Percentiles rank a stretch among this genome's conserved stretches.
Evolutionary conservation across 2,329 filamentous ascomycete species (phyloP).

Genomic region (Trichophyton mentagrophytes): DNA sequence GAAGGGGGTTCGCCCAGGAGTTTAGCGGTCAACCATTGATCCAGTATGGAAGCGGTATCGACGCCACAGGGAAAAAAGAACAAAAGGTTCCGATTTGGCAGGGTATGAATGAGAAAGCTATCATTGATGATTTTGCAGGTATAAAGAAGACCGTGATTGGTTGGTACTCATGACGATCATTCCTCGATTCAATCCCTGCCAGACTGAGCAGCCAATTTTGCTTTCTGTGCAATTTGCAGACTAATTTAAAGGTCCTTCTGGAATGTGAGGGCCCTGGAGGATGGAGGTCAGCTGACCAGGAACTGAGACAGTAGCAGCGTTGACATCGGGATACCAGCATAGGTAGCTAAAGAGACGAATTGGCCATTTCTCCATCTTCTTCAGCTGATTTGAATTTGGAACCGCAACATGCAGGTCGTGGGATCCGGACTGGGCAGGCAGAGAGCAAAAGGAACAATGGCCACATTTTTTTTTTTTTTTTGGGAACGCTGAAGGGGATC

Average conservation of each 20-base stretch:
- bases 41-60: constrained; percentile 1
- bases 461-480: neutral
- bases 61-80: constrained; percentile 4
- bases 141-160: neutral
- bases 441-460: neutral
- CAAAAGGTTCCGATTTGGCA: constrained; percentile 3
- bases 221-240: constrained; percentile 1
- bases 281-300: constrained; percentile 2
- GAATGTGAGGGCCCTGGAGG: neutral
- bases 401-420: neutral
- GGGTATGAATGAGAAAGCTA: constrained; percentile 1
- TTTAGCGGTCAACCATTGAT: constrained; percentile 3
- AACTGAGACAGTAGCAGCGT: neutral
- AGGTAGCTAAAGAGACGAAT: neutral
- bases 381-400: neutral
- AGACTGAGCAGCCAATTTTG: neutral
- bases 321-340: neutral
- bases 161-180: neutral
- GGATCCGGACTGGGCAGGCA: neutral
- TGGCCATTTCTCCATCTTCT: neutral
- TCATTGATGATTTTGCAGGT: neutral
- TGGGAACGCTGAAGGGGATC: constrained; percentile 8
- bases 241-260: constrained; percentile 4
- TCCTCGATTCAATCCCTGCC: constrained; percentile 2
- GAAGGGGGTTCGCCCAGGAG: neutral